Evolutionary conservation across 805 yeast genomes (phyloP).

Genomic region (Sugiyamaella chiloensis): DNA sequence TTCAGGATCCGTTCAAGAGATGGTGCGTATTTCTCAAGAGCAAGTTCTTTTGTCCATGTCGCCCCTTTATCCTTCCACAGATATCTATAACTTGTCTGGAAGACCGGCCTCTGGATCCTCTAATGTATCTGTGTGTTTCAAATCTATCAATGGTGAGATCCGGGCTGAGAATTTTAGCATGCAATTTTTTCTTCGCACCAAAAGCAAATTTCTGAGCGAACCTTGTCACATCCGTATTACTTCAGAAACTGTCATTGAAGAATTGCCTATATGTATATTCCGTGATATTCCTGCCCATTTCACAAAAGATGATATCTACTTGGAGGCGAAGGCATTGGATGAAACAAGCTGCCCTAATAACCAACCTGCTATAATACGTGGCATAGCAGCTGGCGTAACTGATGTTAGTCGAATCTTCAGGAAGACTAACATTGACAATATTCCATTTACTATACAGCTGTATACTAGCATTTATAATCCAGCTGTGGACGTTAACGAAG

Average conservation of each 20-base stretch:
- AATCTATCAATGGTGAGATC: too few relatives aligned
- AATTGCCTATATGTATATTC: conserved; percentile 75
- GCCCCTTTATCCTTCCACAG: conserved; percentile 57
- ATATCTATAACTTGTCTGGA: conserved; percentile 47
- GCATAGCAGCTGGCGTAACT: conserved; percentile 84
- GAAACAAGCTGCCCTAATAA: too few relatives aligned
- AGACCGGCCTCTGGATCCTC: conserved; percentile 35
- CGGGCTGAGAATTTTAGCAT: too few relatives aligned
- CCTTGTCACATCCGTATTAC: conserved; percentile 69
- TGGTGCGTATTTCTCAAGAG: conserved; percentile 56
- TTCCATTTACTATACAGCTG: conserved; percentile 63
- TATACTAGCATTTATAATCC: conserved; percentile 63
- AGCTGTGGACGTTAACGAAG: conserved; percentile 41
- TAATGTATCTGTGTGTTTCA: conserved; percentile 50
- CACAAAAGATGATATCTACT: conserved; percentile 60
- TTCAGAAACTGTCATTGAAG: conserved; percentile 59
- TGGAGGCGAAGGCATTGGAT: conserved; percentile 75
- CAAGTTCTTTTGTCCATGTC: conserved; percentile 71
- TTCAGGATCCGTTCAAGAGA: not conserved
- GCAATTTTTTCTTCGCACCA: conserved; percentile 68
- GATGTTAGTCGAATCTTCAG: conserved; percentile 79
- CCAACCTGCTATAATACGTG: conserved; percentile 36
- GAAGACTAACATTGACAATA: conserved; percentile 55
- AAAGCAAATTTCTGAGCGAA: conserved; percentile 66
- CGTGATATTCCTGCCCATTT: conserved; percentile 64